These are phyloP conservation scores for Cucumis cinereus DNA, from an alignment of 306 rosid genomes.

Conservation along the genomic window DNA sequence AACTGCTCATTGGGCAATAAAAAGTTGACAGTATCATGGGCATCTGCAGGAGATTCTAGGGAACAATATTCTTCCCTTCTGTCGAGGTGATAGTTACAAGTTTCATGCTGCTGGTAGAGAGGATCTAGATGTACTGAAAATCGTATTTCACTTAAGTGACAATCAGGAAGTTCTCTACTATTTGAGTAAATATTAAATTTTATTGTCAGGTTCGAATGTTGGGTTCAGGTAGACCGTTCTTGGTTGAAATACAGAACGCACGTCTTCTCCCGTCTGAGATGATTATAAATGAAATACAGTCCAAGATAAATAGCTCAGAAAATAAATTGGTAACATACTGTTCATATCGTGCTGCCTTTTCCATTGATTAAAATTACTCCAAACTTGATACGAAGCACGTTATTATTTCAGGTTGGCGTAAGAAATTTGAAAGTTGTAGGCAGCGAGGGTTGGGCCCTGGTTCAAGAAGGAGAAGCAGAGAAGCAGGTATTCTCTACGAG, in stretches of 20 bases:
- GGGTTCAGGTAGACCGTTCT: slow-evolving; percentile 91
- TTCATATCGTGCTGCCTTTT: slow-evolving; percentile 6
- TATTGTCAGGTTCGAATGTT: slow-evolving; percentile 75
- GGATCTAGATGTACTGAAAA: slow-evolving; percentile 68
- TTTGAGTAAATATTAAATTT: neutral
- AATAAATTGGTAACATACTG: slow-evolving; percentile 53
- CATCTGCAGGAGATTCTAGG: slow-evolving; percentile 63
- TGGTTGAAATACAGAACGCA: slow-evolving; percentile 75
- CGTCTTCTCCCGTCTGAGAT: slow-evolving; percentile 46
- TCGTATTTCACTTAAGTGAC: slow-evolving; percentile 9
- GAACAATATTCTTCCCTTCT: slow-evolving; percentile 45
- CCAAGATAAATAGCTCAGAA: slow-evolving; percentile 40
- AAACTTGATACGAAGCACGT: neutral
- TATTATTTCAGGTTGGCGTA: slow-evolving; percentile 49
- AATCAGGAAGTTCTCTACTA: slow-evolving; percentile 11
- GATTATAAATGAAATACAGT: slow-evolving; percentile 37
- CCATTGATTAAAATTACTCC: neutral
- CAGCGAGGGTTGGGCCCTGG: slow-evolving; percentile 64
- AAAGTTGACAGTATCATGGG: slow-evolving; percentile 20
- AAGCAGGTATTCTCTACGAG: slow-evolving; percentile 55
- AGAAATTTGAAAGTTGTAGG: slow-evolving; percentile 69
- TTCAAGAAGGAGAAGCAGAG: slow-evolving; percentile 93
- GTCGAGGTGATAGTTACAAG: slow-evolving; percentile 72
- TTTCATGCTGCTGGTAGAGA: slow-evolving; percentile 98
- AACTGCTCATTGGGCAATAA: slow-evolving; percentile 6